Evolutionary conservation across 2,329 filamentous ascomycete genomes (phyloP), one percentile per base, ranked within the genome.

Genomic region (Diaporthe citriasiana): DNA sequence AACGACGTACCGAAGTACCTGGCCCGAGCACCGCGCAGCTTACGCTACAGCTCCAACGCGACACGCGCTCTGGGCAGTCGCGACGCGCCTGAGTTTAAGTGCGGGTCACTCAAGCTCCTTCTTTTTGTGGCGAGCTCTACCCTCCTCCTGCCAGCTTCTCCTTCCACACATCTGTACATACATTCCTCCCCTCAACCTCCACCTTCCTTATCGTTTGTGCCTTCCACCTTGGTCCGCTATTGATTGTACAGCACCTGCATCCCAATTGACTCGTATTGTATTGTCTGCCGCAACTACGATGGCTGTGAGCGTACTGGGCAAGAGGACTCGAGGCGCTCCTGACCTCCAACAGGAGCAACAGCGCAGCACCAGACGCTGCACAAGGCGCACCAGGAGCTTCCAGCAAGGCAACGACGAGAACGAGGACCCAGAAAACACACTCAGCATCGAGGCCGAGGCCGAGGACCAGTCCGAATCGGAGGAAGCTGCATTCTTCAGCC

Each of bases 401-500:
- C 79, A 80, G 59, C 47, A 57, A 19, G 86, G 89, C 79, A 91
- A 92, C 77, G 90, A 93, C 77, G 93, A 95, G 82, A 93, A 94
- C 77, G 85, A 89, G 76, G 91, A 93, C 73, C 90, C 89, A 2
- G 87, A 76, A 76, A 77, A 75, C 73, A 76, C 82, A 79, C 74
- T 75, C 57, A 84, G 86, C 80, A 83, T 86, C 45, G 82, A 89
- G 76, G 85, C 87, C 66, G 84, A 85, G 45, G 77, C 87, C 66
- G 84, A 85, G 40, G 77, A 81, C 25, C 82, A 83, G 57, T 81
- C 83, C 25, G 80, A 83, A 66, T 81, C 81, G 22, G 82, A 85
- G 70, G 81, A 83, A 17, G 76, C 76, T 45, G 78, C 80, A 4
- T 78, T 81, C 19, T 77, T 77, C 30, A 83, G 81, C 42, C 45